These are phyloP conservation scores for Carex arenaria DNA, from an alignment of 202 grass and related monocot species.

Conservation along the genomic window DNA sequence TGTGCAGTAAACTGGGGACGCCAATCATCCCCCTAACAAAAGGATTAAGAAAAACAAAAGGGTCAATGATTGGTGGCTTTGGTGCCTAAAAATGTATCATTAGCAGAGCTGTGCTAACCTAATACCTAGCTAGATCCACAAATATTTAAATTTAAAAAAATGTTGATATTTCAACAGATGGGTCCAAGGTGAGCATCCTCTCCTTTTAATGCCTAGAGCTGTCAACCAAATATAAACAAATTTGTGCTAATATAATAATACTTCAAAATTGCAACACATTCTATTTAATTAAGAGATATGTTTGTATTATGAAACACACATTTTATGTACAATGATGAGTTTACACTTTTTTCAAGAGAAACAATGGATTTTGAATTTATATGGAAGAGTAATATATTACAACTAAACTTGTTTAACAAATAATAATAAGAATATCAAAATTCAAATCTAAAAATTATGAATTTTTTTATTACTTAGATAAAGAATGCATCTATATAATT, in stretches of 20 bases:
- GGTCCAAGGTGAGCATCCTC: background rate
- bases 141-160: background rate
- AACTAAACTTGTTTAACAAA: too few species aligned
- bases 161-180: slow-evolving; percentile 6
- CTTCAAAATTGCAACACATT: too few species aligned
- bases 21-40: background rate
- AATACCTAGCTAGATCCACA: background rate
- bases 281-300: too few species aligned
- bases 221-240: slow-evolving; percentile 50
- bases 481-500: too few species aligned
- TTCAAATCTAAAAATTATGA: too few species aligned
- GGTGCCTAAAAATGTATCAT: slow-evolving; percentile 46
- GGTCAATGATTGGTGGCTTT: slow-evolving; percentile 72
- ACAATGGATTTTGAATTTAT: background rate
- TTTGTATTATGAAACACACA: background rate
- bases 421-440: too few species aligned
- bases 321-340: background rate
- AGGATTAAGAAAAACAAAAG: slow-evolving; percentile 15
- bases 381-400: too few species aligned
- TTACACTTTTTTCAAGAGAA: background rate
- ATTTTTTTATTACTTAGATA: too few species aligned
- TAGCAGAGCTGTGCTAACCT: slow-evolving; percentile 34
- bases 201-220: slow-evolving; percentile 46
- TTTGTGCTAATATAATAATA: background rate
- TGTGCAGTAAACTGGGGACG: background rate